Evolutionary conservation across 208 protist genomes (phyloP).

Genomic region (Trypanosoma congolense): DNA sequence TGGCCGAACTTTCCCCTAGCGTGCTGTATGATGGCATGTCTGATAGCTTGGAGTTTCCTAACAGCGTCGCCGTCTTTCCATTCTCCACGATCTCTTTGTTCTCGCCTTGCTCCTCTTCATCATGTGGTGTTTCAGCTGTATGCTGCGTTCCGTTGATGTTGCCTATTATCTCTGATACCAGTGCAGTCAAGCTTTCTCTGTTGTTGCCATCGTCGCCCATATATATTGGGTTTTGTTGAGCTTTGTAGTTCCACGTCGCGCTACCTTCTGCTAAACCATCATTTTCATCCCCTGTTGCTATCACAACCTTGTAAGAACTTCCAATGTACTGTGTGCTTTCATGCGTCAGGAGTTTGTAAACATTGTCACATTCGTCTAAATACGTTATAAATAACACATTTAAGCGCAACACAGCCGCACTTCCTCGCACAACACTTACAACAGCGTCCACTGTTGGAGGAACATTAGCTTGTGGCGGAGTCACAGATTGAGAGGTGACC

Average conservation of each 20-base stretch:
- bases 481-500: conserved; percentile 13
- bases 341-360: conserved; percentile 18
- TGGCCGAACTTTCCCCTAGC: no score
- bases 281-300: conserved; percentile 2
- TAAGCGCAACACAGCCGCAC: conserved; percentile 3
- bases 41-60: no score
- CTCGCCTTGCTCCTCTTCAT: no score
- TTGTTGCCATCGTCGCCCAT: neutral
- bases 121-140: no score
- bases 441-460: conserved; percentile 3
- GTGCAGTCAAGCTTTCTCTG: neutral
- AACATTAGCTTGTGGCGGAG: conserved; percentile 5
- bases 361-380: conserved; percentile 11
- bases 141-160: neutral
- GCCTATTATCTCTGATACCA: neutral
- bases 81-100: no score
- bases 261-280: neutral
- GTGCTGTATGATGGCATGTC: no score
- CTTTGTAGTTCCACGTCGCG: neutral
- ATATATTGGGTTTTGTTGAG: neutral
- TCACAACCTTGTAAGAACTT: conserved; percentile 7
- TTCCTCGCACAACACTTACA: conserved; percentile 1
- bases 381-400: conserved; percentile 14
- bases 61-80: no score
- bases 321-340: conserved; percentile 3